Evolutionary conservation across 2,329 filamentous ascomycete genomes (phyloP).

Genomic region (Trichoderma oligosporum): DNA sequence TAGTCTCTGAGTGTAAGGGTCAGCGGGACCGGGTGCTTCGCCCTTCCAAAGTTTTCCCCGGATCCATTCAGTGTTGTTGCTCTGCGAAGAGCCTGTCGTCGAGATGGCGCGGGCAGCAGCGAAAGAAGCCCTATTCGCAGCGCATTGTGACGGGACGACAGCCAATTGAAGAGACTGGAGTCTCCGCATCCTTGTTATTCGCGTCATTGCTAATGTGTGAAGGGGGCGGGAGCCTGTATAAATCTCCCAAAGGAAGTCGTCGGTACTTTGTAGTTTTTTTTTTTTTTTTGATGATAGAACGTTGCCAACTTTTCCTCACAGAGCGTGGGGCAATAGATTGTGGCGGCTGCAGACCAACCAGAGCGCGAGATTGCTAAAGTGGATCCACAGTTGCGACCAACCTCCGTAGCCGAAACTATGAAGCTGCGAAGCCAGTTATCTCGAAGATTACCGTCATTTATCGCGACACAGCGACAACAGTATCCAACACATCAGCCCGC

Average conservation of each 20-base stretch:
- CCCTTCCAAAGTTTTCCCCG: constrained; percentile 41
- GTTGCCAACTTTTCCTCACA: constrained; percentile 23
- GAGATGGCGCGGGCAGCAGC: constrained; percentile 32
- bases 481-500: background rate
- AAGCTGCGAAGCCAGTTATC: background rate
- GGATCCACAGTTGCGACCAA: background rate
- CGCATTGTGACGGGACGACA: constrained; percentile 24
- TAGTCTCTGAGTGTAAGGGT: constrained; percentile 37
- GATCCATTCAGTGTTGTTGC: constrained; percentile 37
- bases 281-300: background rate
- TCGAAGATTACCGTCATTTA: background rate
- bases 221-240: background rate
- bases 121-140: constrained; percentile 29
- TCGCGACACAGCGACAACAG: background rate
- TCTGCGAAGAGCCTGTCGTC: constrained; percentile 32
- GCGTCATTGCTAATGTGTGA: constrained; percentile 36
- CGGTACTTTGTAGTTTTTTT: constrained; percentile 3
- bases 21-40: constrained; percentile 37
- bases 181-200: constrained; percentile 39
- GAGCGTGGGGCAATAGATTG: background rate
- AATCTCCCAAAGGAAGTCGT: background rate
- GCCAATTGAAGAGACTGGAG: constrained; percentile 32
- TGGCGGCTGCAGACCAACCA: constrained; percentile 26
- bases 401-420: background rate
- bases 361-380: constrained; percentile 24